These are phyloP conservation scores for Peronospora tabacina DNA, from an alignment of 352 stramenopile species.

Conservation along the genomic window DNA sequence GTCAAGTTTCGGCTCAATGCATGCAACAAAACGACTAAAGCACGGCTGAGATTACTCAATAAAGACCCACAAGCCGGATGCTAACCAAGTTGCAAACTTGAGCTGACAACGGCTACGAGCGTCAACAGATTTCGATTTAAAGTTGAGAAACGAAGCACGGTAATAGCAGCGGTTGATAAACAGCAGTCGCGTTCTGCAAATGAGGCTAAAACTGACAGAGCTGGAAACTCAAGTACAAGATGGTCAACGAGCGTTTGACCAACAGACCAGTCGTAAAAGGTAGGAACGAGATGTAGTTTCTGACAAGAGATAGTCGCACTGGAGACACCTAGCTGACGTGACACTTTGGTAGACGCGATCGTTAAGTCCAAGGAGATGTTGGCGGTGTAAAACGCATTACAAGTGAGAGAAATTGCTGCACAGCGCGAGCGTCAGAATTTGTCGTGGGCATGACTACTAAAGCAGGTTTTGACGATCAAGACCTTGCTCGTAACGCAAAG, in stretches of 20 bases:
- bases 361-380: constrained; percentile 72
- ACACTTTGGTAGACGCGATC: constrained; percentile 25
- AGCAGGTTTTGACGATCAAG: constrained; percentile 47
- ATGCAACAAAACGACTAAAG: constrained; percentile 87
- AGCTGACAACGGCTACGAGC: constrained; percentile 9
- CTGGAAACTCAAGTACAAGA: constrained; percentile 38
- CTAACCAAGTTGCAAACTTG: no score
- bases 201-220: constrained; percentile 28
- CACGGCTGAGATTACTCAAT: constrained; percentile 47
- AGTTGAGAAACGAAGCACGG: constrained; percentile 11
- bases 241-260: constrained; percentile 35
- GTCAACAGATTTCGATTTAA: constrained; percentile 17
- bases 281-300: constrained; percentile 24
- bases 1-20: constrained; percentile 93
- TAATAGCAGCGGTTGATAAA: constrained; percentile 21
- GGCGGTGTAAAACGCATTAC: constrained; percentile 4
- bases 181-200: constrained; percentile 24
- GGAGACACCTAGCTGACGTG: constrained; percentile 1
- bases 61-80: constrained; percentile 27
- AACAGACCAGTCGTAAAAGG: constrained; percentile 23
- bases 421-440: constrained; percentile 20
- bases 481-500: constrained; percentile 44
- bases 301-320: constrained; percentile 11
- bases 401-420: constrained; percentile 11
- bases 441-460: constrained; percentile 11